Percentiles rank a stretch among this genome's conserved stretches.
These are phyloP conservation scores for Naganishia liquefaciens DNA, from an alignment of 1,284 basidiomycete genomes.

Conservation along the genomic window DNA sequence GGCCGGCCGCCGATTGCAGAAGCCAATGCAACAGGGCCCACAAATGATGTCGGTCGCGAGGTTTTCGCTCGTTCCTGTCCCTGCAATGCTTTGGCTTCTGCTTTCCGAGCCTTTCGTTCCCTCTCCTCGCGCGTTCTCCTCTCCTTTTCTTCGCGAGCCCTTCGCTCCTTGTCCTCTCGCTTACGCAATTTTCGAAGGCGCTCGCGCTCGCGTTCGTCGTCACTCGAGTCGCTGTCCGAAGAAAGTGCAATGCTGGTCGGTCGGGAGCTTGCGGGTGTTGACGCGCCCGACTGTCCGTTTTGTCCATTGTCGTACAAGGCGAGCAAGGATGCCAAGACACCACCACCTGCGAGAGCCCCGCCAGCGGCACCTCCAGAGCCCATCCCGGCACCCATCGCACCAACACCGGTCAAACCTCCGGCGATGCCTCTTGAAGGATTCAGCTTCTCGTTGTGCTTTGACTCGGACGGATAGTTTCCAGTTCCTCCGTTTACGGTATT, in stretches of 20 bases:
- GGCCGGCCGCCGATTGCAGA: background rate
- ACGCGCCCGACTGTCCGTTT: constrained; percentile 39
- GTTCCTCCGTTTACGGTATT: constrained; percentile 16
- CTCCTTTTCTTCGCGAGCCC: constrained; percentile 27
- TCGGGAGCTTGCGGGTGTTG: constrained; percentile 48
- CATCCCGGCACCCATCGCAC: constrained; percentile 16
- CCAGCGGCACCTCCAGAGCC: constrained; percentile 4
- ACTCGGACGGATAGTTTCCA: constrained; percentile 3
- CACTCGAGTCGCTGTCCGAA: constrained; percentile 29
- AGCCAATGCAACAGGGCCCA: constrained; percentile 5
- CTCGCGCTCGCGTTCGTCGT: constrained; percentile 32
- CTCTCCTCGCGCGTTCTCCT: constrained; percentile 20
- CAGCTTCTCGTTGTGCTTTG: constrained; percentile 28
- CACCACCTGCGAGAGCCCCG: constrained; percentile 27
- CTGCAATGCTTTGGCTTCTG: constrained; percentile 17
- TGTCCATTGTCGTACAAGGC: constrained; percentile 45
- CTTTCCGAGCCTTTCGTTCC: constrained; percentile 27
- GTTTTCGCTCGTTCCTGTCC: background rate
- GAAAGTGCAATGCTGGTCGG: constrained; percentile 35
- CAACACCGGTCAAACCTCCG: constrained; percentile 5
- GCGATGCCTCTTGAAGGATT: constrained; percentile 21
- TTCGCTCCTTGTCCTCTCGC: constrained; percentile 30
- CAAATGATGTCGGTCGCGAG: constrained; percentile 16
- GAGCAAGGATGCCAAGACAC: constrained; percentile 47
- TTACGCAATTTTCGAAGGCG: constrained; percentile 21